Conservation (phyloP, 805 yeast genomes). For the Candida argentea region DNA sequence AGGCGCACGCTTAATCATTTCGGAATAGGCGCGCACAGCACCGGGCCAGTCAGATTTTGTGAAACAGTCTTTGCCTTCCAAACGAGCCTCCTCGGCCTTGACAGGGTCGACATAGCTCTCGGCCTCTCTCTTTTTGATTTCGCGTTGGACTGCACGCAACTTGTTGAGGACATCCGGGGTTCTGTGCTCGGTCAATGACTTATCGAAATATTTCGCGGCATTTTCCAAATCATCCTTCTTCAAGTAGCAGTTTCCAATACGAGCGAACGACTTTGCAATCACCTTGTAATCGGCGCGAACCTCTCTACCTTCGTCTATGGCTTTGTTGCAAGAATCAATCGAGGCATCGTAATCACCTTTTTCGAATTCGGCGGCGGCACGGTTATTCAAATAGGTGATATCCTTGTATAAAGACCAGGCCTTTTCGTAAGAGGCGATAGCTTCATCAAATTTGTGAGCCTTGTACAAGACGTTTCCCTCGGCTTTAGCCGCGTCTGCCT, state of each 20-base stretch:
- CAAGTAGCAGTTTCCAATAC: constrained; percentile 75
- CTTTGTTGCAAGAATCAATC: constrained; percentile 67
- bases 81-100: constrained; percentile 91
- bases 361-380: constrained; percentile 97
- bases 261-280: constrained; percentile 86
- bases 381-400: constrained; percentile 88
- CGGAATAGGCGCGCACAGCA: constrained; percentile 90
- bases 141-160: constrained; percentile 80
- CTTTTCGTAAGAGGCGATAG: constrained; percentile 72
- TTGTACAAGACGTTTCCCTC: constrained; percentile 85
- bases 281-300: constrained; percentile 84
- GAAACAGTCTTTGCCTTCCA: constrained; percentile 83
- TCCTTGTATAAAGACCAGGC: constrained; percentile 81
- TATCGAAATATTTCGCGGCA: constrained; percentile 75
- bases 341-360: constrained; percentile 86
- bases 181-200: constrained; percentile 93
- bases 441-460: constrained; percentile 81
- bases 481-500: constrained; percentile 65
- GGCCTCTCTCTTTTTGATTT: constrained; percentile 68
- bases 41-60: constrained; percentile 92
- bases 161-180: constrained; percentile 87
- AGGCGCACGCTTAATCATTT: constrained; percentile 96
- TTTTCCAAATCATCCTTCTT: constrained; percentile 62
- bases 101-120: constrained; percentile 77
- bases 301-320: constrained; percentile 86